phyloP scores from a whole-genome alignment of 345 rosid genomes.

The Pistacia integerrima region DNA sequence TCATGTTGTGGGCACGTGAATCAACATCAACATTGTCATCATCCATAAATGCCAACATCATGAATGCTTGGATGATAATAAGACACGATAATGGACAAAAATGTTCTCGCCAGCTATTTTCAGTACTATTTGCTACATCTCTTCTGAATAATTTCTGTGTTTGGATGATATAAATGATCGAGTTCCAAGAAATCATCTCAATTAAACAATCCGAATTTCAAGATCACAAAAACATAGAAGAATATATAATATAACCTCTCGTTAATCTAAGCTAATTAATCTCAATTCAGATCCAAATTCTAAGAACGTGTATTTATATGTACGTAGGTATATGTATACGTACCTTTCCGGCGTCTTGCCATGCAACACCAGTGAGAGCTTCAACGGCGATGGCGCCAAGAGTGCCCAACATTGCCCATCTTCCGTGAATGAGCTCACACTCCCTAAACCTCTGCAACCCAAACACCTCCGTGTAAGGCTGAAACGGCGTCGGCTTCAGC shows the following conservation, averaged over 20 bases:
- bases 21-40: slow-evolving; percentile 1
- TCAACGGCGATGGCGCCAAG: slow-evolving; percentile 74
- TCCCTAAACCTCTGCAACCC: slow-evolving; percentile 89
- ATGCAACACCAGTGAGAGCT: slow-evolving; percentile 65
- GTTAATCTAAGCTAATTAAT: too few species aligned
- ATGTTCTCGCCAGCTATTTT: not conserved
- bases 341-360: slow-evolving; percentile 87
- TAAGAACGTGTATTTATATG: too few species aligned
- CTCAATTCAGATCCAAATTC: not conserved
- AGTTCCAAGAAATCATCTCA: too few species aligned
- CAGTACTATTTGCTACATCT: not conserved
- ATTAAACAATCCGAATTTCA: not conserved
- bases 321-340: not conserved
- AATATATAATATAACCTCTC: not conserved
- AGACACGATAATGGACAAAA: slow-evolving; percentile 24
- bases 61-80: slow-evolving; percentile 25
- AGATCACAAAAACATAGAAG: not conserved
- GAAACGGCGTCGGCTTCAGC: slow-evolving; percentile 78
- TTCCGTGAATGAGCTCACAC: slow-evolving; percentile 88
- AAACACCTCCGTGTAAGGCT: slow-evolving; percentile 83
- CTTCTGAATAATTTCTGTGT: not conserved
- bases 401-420: slow-evolving; percentile 90
- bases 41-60: not conserved
- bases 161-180: too few species aligned
- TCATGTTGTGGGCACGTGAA: not conserved